Conservation (phyloP, 2,329 filamentous ascomycete species). For the Sarocladium brachiariae region DNA sequence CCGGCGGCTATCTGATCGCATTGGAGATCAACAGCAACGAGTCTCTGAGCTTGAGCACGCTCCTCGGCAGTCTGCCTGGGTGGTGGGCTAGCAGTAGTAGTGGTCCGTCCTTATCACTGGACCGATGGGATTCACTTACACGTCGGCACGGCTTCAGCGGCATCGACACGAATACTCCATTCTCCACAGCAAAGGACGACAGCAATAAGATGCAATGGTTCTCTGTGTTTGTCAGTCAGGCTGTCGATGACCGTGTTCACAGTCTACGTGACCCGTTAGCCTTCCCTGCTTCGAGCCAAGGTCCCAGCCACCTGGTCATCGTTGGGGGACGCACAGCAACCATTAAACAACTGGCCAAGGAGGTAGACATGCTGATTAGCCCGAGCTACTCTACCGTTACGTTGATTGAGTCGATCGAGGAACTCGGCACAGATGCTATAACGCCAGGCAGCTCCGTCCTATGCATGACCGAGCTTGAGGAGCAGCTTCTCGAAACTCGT, state of each 20-base stretch:
- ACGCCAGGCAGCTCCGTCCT: slow-evolving; percentile 14
- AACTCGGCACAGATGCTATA: not conserved
- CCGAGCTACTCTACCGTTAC: not conserved
- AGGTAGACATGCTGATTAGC: slow-evolving; percentile 7
- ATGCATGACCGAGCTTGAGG: slow-evolving; percentile 11
- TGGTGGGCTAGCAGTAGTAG: not conserved
- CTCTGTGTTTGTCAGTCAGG: not conserved
- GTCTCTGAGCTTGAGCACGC: not conserved
- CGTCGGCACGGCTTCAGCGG: not conserved
- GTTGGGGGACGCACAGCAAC: not conserved
- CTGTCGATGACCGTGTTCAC: not conserved
- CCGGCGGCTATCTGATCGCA: slow-evolving; percentile 22
- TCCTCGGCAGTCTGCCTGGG: not conserved
- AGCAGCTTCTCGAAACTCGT: slow-evolving; percentile 26
- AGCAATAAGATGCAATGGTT: not conserved
- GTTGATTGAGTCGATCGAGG: not conserved
- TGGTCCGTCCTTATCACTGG: not conserved
- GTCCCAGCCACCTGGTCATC: not conserved
- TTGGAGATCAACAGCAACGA: slow-evolving; percentile 18
- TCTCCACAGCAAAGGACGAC: not conserved
- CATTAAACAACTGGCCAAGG: not conserved
- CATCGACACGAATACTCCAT: not conserved
- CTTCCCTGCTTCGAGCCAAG: not conserved
- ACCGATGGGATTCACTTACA: not conserved
- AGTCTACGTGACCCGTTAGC: not conserved